Conservation (phyloP, 1,284 basidiomycete species). For the Cryptococcus sp. region DNA sequence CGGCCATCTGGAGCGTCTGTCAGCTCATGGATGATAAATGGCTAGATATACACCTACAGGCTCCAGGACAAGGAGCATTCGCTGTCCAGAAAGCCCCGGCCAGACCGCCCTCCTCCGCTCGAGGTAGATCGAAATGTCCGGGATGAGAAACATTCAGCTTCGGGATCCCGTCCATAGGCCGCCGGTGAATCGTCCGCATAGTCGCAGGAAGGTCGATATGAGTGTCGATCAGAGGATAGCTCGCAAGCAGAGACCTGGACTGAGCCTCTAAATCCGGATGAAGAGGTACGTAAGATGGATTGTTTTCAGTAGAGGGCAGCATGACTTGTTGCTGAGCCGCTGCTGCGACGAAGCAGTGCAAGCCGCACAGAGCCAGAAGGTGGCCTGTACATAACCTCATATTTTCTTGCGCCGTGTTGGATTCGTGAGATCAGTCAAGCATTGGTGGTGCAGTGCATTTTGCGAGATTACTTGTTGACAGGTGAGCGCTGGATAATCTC, state of each 20-base stretch:
- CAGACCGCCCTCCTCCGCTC: conserved; percentile 65
- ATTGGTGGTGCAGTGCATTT: too few species aligned
- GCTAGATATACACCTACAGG: conserved; percentile 56
- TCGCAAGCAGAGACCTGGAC: conserved; percentile 6
- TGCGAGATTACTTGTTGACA: too few species aligned
- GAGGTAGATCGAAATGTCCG: conserved; percentile 48
- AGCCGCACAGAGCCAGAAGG: too few species aligned
- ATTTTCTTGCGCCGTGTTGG: too few species aligned
- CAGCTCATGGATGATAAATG: conserved; percentile 81
- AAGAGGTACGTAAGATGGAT: too few species aligned
- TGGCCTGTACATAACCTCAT: too few species aligned
- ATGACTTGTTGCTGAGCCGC: too few species aligned
- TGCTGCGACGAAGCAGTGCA: too few species aligned
- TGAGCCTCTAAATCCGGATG: too few species aligned
- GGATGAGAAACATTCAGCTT: background rate
- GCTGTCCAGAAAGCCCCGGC: conserved; percentile 60
- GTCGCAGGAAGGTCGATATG: conserved; percentile 66
- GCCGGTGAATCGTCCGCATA: conserved; percentile 54
- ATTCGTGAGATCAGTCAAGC: too few species aligned
- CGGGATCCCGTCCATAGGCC: background rate
- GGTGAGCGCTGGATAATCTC: too few species aligned
- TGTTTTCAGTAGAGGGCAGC: too few species aligned
- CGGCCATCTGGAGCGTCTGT: conserved; percentile 51
- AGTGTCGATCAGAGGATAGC: conserved; percentile 22
- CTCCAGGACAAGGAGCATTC: conserved; percentile 55